phyloP scores from a whole-genome alignment of 1,284 basidiomycete species.

The Puccinia triticina region DNA sequence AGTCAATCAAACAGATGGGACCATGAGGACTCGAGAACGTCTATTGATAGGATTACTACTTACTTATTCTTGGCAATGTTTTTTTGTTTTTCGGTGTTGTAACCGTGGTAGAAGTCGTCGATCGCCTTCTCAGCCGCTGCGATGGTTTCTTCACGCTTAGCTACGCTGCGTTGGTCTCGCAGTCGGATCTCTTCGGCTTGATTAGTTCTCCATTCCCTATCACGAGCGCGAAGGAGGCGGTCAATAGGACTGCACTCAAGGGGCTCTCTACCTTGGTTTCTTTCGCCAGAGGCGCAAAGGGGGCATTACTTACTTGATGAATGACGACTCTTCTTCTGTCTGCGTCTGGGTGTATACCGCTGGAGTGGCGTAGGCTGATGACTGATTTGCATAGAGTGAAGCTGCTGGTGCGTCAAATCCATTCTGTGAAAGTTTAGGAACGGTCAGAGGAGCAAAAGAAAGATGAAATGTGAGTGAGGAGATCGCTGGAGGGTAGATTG shows the following conservation, averaged over 20 bases:
- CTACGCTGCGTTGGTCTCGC: constrained; percentile 77
- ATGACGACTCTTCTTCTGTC: constrained; percentile 80
- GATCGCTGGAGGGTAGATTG: constrained; percentile 57
- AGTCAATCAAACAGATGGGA: background rate
- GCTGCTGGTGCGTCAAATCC: constrained; percentile 68
- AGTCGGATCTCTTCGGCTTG: constrained; percentile 82
- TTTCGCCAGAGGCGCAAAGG: background rate
- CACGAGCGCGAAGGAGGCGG: background rate
- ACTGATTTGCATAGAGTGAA: constrained; percentile 62
- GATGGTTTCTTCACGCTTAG: constrained; percentile 81
- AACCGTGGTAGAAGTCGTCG: constrained; percentile 94
- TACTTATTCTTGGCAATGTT: constrained; percentile 96
- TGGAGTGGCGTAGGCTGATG: constrained; percentile 53
- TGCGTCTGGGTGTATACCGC: constrained; percentile 51
- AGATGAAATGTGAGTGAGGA: constrained; percentile 61
- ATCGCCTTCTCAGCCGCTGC: constrained; percentile 87
- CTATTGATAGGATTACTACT: constrained; percentile 16
- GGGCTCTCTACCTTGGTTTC: background rate
- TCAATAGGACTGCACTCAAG: constrained; percentile 5
- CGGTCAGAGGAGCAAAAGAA: constrained; percentile 60
- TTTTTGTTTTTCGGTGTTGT: constrained; percentile 86
- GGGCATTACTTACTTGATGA: constrained; percentile 70
- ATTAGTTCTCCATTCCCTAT: constrained; percentile 81
- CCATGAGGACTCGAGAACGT: background rate
- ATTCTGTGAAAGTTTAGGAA: constrained; percentile 59